Evolutionary conservation across 192 early-diverging fungal genomes (phyloP), one percentile per base, ranked within the genome.

Genomic region (Coemansia sp.): DNA sequence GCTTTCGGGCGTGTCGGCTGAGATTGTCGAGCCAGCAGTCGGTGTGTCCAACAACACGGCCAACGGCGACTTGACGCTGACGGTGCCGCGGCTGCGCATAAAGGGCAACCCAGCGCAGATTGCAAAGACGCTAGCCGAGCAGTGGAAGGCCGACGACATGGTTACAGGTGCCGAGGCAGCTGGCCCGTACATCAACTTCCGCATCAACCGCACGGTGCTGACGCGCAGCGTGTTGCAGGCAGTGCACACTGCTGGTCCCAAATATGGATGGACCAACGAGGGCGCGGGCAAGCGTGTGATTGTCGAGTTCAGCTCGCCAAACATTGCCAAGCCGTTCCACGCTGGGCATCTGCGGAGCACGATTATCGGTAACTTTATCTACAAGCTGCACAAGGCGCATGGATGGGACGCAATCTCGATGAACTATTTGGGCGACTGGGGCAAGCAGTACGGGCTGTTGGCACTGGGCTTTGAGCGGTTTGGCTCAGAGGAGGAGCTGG

Each of bases 391-490:
- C 72, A 74, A 87, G 50, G 92, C 90, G 34, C 88, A 91, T 60
- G 97, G 96, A 9, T 94, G 90, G 83, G 88, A 93, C n/a, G 88
- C 88, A n/a, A 82, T 95, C 50, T 82, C 87, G 40, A 92, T 97
- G 84, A 99, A 99, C 85, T 96, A 99, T 77, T 82, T 99, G 31
- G 97, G 97, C 59, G 96, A 99, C 75, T 99, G 97, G 97, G 97
- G 97, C 61, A 99, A 96, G 79, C 96, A 98, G 83, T 99, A 94
- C 71, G 97, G 94, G 65, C 81, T 97, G 61, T 85, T 97, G 69
- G 95, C 95, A 48, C 78, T 98, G 54, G 96, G 94, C 60, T 96
- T 87, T 72, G 82, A 82, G 58, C 87, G 86, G 57, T 87, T 89
- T 69, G 95, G 95, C 31, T 82, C 77, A 42, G 94, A 97, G 62